Percentiles rank a stretch among this genome's conserved stretches.
Conservation (phyloP, 768 basidiomycete genomes). For the Pleurotus platypus region DNA sequence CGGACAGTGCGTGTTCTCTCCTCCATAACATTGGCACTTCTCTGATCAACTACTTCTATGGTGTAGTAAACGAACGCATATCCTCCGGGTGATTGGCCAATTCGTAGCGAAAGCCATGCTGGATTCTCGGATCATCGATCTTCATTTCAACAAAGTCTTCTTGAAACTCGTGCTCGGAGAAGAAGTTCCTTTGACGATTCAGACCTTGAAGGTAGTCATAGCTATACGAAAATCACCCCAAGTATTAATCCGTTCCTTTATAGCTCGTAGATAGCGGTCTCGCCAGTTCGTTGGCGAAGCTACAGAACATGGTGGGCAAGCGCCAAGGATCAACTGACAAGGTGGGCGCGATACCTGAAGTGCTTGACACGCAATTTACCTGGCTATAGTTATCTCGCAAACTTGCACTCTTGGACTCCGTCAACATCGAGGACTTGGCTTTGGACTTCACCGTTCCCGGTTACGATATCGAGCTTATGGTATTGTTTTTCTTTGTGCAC, state of each 20-base stretch:
- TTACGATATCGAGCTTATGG: slow-evolving; percentile 88
- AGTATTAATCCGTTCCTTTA: background rate
- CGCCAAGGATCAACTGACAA: slow-evolving; percentile 46
- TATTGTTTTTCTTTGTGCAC: slow-evolving; percentile 27
- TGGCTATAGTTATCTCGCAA: slow-evolving; percentile 48
- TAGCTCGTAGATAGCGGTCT: slow-evolving; percentile 84
- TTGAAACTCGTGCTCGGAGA: slow-evolving; percentile 86
- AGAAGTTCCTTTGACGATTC: slow-evolving; percentile 77
- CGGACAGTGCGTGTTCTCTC: slow-evolving; percentile 53
- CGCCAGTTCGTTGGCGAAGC: slow-evolving; percentile 79
- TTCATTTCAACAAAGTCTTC: slow-evolving; percentile 94
- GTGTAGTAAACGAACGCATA: slow-evolving; percentile 74
- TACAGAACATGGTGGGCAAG: slow-evolving; percentile 64
- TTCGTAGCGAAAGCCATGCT: slow-evolving; percentile 97
- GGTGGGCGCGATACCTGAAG: slow-evolving; percentile 28
- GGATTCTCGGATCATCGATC: slow-evolving; percentile 95
- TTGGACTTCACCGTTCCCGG: slow-evolving; percentile 98
- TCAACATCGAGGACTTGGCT: slow-evolving; percentile 81
- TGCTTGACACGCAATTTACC: background rate
- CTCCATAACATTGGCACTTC: background rate
- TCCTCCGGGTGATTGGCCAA: slow-evolving; percentile 89
- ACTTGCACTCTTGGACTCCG: slow-evolving; percentile 52
- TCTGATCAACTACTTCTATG: slow-evolving; percentile 8
- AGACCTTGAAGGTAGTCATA: slow-evolving; percentile 68
- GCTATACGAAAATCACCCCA: background rate